These are phyloP conservation scores for Ogataea saltuana DNA, from an alignment of 805 yeast species.

Conservation along the genomic window DNA sequence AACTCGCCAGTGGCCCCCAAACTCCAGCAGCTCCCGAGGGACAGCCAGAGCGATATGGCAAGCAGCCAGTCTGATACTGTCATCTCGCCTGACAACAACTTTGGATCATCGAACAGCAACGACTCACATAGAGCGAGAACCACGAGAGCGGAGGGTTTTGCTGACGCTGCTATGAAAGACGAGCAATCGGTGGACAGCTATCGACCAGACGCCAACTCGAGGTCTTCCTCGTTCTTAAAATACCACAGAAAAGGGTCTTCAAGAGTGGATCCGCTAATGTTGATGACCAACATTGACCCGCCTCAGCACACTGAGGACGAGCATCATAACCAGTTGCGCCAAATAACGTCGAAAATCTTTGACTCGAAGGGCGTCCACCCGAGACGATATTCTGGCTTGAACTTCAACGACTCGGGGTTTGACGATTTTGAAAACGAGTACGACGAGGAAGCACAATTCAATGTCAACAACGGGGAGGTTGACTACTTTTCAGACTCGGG, in stretches of 20 bases:
- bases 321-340: constrained; percentile 31
- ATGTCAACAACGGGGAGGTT: constrained; percentile 14
- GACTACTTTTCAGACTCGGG: constrained; percentile 33
- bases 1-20: constrained; percentile 19
- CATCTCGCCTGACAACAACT: constrained; percentile 15
- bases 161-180: neutral
- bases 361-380: constrained; percentile 73
- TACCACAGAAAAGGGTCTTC: constrained; percentile 2
- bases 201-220: constrained; percentile 12
- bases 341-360: constrained; percentile 72
- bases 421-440: constrained; percentile 57
- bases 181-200: constrained; percentile 8
- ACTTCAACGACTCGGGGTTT: constrained; percentile 38
- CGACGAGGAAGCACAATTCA: constrained; percentile 31
- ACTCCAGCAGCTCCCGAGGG: constrained; percentile 11
- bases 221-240: constrained; percentile 14
- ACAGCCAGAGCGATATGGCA: constrained; percentile 20
- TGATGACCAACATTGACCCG: constrained; percentile 2
- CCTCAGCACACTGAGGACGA: constrained; percentile 9
- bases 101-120: constrained; percentile 18
- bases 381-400: constrained; percentile 65
- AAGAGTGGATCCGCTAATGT: constrained; percentile 11
- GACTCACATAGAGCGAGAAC: constrained; percentile 8
- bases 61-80: constrained; percentile 26
- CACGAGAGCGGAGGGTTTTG: no score